phyloP scores from a whole-genome alignment of 148 eudicot genomes.

The Camellia sinensis region DNA sequence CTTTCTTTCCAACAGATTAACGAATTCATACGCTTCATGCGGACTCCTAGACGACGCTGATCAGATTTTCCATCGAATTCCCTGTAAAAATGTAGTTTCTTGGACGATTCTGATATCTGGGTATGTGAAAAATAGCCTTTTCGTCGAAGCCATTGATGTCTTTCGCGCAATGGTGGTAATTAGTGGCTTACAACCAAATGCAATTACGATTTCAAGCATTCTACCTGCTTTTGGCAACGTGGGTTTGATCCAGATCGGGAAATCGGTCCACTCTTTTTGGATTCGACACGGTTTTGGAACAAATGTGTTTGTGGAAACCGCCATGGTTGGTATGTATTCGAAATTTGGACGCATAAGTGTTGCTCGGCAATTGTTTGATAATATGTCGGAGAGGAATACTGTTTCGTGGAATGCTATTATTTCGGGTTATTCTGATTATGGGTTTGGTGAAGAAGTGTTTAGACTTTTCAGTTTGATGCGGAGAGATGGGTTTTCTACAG shows the following conservation, averaged over 20 bases:
- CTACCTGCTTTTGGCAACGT: slow-evolving; percentile 42
- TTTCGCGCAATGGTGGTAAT: slow-evolving; percentile 43
- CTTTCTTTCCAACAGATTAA: slow-evolving; percentile 42
- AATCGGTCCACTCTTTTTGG: slow-evolving; percentile 51
- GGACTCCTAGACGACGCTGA: slow-evolving; percentile 31
- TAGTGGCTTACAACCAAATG: slow-evolving; percentile 35
- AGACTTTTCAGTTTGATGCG: slow-evolving; percentile 38
- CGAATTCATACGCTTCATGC: slow-evolving; percentile 36
- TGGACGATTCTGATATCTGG: slow-evolving; percentile 54
- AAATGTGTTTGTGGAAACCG: slow-evolving; percentile 50
- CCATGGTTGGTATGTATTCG: slow-evolving; percentile 47
- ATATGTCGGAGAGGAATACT: slow-evolving; percentile 43
- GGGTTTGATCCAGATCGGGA: slow-evolving; percentile 35
- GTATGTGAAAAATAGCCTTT: slow-evolving; percentile 35
- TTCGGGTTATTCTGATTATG: slow-evolving; percentile 39
- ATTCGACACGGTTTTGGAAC: slow-evolving; percentile 25
- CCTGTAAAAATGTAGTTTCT: slow-evolving; percentile 42
- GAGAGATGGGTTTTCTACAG: slow-evolving; percentile 28
- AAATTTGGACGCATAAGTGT: slow-evolving; percentile 28
- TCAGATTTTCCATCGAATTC: slow-evolving; percentile 33
- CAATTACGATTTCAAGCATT: slow-evolving; percentile 39
- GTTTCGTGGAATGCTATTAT: slow-evolving; percentile 61
- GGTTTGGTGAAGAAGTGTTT: slow-evolving; percentile 34
- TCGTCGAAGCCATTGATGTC: slow-evolving; percentile 30
- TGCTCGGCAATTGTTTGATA: slow-evolving; percentile 48